These are phyloP conservation scores for Cystobasidium sp. DNA, from an alignment of 1,284 basidiomycete species.

Conservation along the genomic window DNA sequence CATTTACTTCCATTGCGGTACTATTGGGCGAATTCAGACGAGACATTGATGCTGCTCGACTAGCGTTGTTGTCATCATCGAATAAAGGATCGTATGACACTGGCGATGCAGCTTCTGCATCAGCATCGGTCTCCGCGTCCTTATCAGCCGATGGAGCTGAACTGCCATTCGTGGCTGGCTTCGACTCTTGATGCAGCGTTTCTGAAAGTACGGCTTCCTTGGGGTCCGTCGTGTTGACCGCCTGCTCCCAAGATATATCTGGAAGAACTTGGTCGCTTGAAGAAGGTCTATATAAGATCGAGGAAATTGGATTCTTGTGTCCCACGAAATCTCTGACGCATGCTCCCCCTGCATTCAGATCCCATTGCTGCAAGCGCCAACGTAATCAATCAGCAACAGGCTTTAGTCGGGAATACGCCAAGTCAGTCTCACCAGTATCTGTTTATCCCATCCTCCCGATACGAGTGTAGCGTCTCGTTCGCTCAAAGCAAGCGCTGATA, in stretches of 20 bases:
- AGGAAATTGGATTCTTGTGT: conserved; percentile 79
- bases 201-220: conserved; percentile 3
- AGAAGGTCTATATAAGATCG: conserved; percentile 25
- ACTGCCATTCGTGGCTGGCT: background rate
- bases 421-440: conserved; percentile 65
- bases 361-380: conserved; percentile 78
- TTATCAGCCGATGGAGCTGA: background rate
- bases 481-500: conserved; percentile 81
- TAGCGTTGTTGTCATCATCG: conserved; percentile 58
- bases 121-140: conserved; percentile 8
- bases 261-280: conserved; percentile 23
- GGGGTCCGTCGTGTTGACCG: background rate
- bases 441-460: conserved; percentile 93
- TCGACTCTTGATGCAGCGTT: background rate
- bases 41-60: conserved; percentile 19
- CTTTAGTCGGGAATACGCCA: conserved; percentile 13
- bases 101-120: conserved; percentile 29
- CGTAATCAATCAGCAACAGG: background rate
- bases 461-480: conserved; percentile 82
- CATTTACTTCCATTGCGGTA: conserved; percentile 18
- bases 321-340: conserved; percentile 75
- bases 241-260: conserved; percentile 3
- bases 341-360: conserved; percentile 83
- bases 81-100: conserved; percentile 72
- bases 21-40: conserved; percentile 24